phyloP scores from a whole-genome alignment of 148 eudicot genomes.

The Limonium bicolor region DNA sequence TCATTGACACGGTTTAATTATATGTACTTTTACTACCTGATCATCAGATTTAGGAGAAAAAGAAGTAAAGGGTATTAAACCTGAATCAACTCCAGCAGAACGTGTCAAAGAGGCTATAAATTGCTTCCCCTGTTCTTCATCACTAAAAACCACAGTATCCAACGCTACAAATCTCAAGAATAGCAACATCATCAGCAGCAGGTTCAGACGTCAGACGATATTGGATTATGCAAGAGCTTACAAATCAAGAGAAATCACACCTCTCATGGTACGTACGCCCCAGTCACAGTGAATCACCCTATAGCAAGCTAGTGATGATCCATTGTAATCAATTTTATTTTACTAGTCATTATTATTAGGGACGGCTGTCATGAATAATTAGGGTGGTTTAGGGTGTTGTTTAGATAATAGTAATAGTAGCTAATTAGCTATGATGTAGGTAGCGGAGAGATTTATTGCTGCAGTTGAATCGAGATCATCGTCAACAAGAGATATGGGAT shows the following conservation, averaged over 20 bases:
- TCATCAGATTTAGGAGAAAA: slow-evolving; percentile 34
- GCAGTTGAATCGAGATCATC: slow-evolving; percentile 35
- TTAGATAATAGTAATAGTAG: too few relatives aligned
- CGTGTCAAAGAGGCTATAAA: slow-evolving; percentile 54
- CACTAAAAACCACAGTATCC: slow-evolving; percentile 28
- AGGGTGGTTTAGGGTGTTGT: too few relatives aligned
- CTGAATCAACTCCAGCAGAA: slow-evolving; percentile 30
- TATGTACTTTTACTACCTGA: background rate
- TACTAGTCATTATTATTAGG: background rate
- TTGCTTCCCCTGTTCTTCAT: slow-evolving; percentile 28
- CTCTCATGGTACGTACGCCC: slow-evolving; percentile 31
- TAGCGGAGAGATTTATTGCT: slow-evolving; percentile 51
- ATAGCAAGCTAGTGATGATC: too few relatives aligned
- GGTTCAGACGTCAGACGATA: slow-evolving; percentile 57
- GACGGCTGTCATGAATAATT: too few relatives aligned
- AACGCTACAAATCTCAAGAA: too few relatives aligned
- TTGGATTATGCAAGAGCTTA: slow-evolving; percentile 79
- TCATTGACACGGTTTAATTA: background rate
- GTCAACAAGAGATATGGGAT: slow-evolving; percentile 50
- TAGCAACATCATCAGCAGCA: too few relatives aligned
- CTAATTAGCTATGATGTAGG: slow-evolving; percentile 41
- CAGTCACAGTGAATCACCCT: too few relatives aligned
- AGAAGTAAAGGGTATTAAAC: slow-evolving; percentile 27
- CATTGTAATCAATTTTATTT: background rate
- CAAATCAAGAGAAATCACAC: slow-evolving; percentile 47